Evolutionary conservation across 2,329 filamentous ascomycete genomes (phyloP).

Genomic region (Coniochaeta hoffmannii): DNA sequence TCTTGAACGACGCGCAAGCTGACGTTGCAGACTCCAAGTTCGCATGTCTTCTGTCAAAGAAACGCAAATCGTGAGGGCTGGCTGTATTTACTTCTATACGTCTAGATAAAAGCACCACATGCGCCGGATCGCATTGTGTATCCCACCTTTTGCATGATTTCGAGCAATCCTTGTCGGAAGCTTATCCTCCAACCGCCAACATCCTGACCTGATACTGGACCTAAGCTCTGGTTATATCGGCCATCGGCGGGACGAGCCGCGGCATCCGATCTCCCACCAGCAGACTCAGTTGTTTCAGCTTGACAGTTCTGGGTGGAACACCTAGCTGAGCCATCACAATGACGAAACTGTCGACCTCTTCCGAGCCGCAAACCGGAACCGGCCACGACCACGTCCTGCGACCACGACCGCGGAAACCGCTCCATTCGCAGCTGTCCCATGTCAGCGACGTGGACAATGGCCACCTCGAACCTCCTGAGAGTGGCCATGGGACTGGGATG

Average conservation of each 20-base stretch:
- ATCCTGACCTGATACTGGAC: too few species aligned
- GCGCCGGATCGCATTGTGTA: neutral
- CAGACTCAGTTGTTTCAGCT: neutral
- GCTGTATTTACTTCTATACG: too few species aligned
- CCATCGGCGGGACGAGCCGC: neutral
- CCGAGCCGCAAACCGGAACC: neutral
- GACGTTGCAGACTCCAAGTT: neutral
- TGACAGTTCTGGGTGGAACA: neutral
- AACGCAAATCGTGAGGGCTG: too few species aligned
- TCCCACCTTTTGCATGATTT: neutral
- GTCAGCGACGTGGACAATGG: constrained; percentile 30
- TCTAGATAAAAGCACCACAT: neutral
- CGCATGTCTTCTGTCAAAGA: neutral
- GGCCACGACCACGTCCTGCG: constrained; percentile 17
- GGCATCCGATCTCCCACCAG: neutral
- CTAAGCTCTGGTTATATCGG: too few species aligned
- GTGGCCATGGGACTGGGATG: constrained; percentile 30
- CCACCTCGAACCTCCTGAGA: constrained; percentile 23
- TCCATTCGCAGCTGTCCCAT: constrained; percentile 38
- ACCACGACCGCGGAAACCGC: constrained; percentile 41
- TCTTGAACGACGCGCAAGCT: neutral
- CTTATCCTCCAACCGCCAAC: neutral
- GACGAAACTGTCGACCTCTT: neutral
- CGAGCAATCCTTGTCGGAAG: neutral
- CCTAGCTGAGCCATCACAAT: neutral